These are phyloP conservation scores for Priceomyces fermenticarens DNA, from an alignment of 805 yeast genomes.

Conservation along the genomic window DNA sequence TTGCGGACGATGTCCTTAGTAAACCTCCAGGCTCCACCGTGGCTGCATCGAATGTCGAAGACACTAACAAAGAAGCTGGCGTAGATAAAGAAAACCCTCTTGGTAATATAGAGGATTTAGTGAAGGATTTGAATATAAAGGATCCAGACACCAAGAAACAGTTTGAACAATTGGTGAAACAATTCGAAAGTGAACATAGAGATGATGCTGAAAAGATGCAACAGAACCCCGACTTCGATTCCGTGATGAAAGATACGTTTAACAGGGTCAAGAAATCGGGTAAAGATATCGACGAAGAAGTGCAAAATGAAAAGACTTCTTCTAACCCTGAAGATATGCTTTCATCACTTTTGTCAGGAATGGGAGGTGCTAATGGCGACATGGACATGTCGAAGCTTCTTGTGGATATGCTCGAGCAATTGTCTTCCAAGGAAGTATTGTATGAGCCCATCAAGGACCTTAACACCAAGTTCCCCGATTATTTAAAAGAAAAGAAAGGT, in stretches of 20 bases:
- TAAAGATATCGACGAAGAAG: slow-evolving; percentile 60
- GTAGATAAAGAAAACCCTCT: slow-evolving; percentile 28
- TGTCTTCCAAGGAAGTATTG: slow-evolving; percentile 79
- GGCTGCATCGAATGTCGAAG: slow-evolving; percentile 12
- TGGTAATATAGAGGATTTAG: slow-evolving; percentile 38
- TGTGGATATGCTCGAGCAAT: slow-evolving; percentile 72
- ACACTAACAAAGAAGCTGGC: slow-evolving; percentile 6
- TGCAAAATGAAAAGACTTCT: slow-evolving; percentile 42
- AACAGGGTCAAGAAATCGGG: slow-evolving; percentile 76
- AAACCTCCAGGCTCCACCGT: slow-evolving; percentile 55
- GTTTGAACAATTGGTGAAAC: slow-evolving; percentile 47
- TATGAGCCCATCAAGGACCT: slow-evolving; percentile 87
- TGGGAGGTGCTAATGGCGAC: slow-evolving; percentile 35
- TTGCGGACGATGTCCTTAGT: slow-evolving; percentile 65
- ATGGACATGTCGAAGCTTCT: slow-evolving; percentile 64
- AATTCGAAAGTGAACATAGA: slow-evolving; percentile 34
- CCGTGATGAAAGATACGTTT: slow-evolving; percentile 76
- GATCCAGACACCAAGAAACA: slow-evolving; percentile 53
- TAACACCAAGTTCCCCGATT: slow-evolving; percentile 66
- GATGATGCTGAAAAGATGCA: slow-evolving; percentile 26
- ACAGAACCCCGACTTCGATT: slow-evolving; percentile 52
- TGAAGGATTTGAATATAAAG: slow-evolving; percentile 46
- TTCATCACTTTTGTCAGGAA: slow-evolving; percentile 54
- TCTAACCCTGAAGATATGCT: slow-evolving; percentile 53
- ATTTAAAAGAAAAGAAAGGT: slow-evolving; percentile 56